Evolutionary conservation across 2,329 filamentous ascomycete genomes (phyloP).

Genomic region (Neocucurbitaria cava): DNA sequence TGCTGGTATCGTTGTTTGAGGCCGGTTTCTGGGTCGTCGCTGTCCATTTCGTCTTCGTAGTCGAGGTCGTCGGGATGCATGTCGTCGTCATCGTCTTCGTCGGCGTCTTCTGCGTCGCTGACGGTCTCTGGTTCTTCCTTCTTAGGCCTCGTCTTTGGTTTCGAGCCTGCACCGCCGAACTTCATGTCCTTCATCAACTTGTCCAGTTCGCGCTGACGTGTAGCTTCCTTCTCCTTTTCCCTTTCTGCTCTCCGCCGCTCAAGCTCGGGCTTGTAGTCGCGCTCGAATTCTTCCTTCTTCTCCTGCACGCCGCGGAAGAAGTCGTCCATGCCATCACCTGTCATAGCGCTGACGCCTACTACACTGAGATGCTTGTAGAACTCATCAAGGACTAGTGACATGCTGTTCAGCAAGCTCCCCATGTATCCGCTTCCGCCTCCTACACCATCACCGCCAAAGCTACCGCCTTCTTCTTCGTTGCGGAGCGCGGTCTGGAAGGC

Average conservation of each 20-base stretch:
- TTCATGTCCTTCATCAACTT: slow-evolving; percentile 96
- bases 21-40: slow-evolving; percentile 65
- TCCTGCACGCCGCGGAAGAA: slow-evolving; percentile 90
- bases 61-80: slow-evolving; percentile 61
- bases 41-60: slow-evolving; percentile 62
- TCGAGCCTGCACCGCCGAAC: slow-evolving; percentile 51
- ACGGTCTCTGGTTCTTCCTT: slow-evolving; percentile 59
- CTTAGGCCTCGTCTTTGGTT: slow-evolving; percentile 42
- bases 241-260: slow-evolving; percentile 78
- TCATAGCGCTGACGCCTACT: slow-evolving; percentile 91
- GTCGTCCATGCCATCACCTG: slow-evolving; percentile 87
- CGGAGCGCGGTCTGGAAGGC: slow-evolving; percentile 87
- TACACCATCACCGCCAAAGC: slow-evolving; percentile 75
- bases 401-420: slow-evolving; percentile 93
- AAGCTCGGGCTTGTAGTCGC: slow-evolving; percentile 91
- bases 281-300: slow-evolving; percentile 86
- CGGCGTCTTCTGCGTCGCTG: slow-evolving; percentile 59
- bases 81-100: slow-evolving; percentile 61
- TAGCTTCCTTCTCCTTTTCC: slow-evolving; percentile 74
- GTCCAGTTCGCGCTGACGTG: slow-evolving; percentile 81
- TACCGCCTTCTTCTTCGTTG: slow-evolving; percentile 78
- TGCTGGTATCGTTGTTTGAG: slow-evolving; percentile 79
- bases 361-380: slow-evolving; percentile 95
- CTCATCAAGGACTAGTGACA: slow-evolving; percentile 96
- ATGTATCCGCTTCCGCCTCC: slow-evolving; percentile 88